phyloP scores from a whole-genome alignment of 2,329 filamentous ascomycete species.

The Epichloe bromicola region DNA sequence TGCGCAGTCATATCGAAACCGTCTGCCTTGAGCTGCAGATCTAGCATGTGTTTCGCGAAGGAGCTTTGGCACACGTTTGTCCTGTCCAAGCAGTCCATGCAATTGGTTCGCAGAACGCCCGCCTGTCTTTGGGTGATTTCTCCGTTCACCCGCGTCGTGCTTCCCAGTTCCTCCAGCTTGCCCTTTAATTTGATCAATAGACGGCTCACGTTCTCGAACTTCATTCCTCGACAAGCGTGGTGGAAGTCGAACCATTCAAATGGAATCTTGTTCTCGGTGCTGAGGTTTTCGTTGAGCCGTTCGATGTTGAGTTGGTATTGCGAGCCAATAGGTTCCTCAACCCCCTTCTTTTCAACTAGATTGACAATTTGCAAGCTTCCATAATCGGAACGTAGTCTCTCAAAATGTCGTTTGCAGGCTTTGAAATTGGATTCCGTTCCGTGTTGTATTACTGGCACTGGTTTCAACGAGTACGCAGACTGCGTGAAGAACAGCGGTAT shows the following conservation, averaged over 20 bases:
- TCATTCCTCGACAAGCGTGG: conserved; percentile 84
- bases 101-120: conserved; percentile 85
- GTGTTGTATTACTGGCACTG: conserved; percentile 68
- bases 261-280: conserved; percentile 25
- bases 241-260: conserved; percentile 99
- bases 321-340: conserved; percentile 66
- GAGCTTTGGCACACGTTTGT: conserved; percentile 95
- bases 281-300: conserved; percentile 49
- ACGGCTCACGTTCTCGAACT: conserved; percentile 83
- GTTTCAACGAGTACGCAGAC: conserved; percentile 85
- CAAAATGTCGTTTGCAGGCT: conserved; percentile 72
- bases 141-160: conserved; percentile 46
- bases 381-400: conserved; percentile 54
- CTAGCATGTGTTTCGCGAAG: conserved; percentile 70
- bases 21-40: conserved; percentile 62
- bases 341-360: conserved; percentile 82
- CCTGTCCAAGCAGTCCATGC: conserved; percentile 94
- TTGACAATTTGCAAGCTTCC: conserved; percentile 68
- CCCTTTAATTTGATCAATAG: conserved; percentile 58
- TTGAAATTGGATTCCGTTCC: conserved; percentile 64
- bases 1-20: conserved; percentile 66
- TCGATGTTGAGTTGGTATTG: conserved; percentile 59
- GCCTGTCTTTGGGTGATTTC: conserved; percentile 39
- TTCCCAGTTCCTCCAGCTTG: conserved; percentile 58
- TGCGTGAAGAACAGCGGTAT: conserved; percentile 95